phyloP scores from a whole-genome alignment of 768 basidiomycete species.

The Leccinum subtestaceum region DNA sequence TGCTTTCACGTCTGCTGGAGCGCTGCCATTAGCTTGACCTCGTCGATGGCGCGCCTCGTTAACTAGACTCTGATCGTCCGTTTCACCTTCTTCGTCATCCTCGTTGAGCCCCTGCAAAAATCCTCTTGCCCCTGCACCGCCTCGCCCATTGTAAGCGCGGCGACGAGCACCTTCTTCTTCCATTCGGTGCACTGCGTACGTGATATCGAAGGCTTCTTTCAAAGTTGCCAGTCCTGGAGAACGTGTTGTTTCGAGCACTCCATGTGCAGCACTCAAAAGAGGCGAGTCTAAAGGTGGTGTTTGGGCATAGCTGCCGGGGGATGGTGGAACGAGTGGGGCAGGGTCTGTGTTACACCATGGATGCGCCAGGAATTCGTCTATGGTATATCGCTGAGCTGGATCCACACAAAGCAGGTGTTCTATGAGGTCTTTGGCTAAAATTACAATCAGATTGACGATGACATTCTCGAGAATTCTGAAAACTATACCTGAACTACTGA shows the following conservation, averaged over 20 bases:
- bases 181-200: constrained; percentile 99
- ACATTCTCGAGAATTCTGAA: background rate
- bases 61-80: constrained; percentile 46
- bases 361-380: constrained; percentile 95
- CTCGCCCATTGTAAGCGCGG: constrained; percentile 75
- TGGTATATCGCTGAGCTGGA: constrained; percentile 92
- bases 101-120: constrained; percentile 89
- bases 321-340: constrained; percentile 61
- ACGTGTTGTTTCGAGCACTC: constrained; percentile 68
- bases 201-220: constrained; percentile 98
- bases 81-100: constrained; percentile 74
- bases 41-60: constrained; percentile 46
- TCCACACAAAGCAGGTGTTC: constrained; percentile 94
- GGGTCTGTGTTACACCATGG: constrained; percentile 86
- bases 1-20: constrained; percentile 7
- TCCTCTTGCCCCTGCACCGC: constrained; percentile 73
- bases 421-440: constrained; percentile 89
- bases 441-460: constrained; percentile 11
- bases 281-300: constrained; percentile 78
- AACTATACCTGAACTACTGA: constrained; percentile 67
- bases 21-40: constrained; percentile 30
- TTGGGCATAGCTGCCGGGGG: constrained; percentile 50
- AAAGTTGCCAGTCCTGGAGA: constrained; percentile 91
- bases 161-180: constrained; percentile 94
- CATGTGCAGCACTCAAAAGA: constrained; percentile 74